Evolutionary conservation across 805 yeast species (phyloP).

Genomic region (Lachancea thermotolerans): DNA sequence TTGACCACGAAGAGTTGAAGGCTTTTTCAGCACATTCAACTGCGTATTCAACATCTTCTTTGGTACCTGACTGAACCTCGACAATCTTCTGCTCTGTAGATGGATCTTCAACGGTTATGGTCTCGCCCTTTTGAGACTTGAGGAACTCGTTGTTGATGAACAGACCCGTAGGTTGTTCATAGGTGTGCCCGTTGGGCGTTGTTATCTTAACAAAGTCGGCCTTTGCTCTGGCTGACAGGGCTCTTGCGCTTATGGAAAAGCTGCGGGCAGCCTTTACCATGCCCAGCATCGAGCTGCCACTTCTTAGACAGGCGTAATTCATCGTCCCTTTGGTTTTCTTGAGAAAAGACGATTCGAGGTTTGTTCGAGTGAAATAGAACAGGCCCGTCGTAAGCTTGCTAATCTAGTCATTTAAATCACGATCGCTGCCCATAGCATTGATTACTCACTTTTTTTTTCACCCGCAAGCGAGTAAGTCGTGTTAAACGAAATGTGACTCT

Average conservation of each 20-base stretch:
- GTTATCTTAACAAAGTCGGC: constrained; percentile 35
- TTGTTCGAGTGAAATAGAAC: no score
- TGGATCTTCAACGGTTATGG: constrained; percentile 50
- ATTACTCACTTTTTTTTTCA: no score
- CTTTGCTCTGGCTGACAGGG: background rate
- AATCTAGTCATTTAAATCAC: no score
- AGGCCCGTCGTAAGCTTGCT: no score
- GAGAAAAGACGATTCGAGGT: no score
- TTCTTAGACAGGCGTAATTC: background rate
- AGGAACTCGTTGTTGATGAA: constrained; percentile 84
- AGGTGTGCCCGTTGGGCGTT: constrained; percentile 58
- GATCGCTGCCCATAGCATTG: no score
- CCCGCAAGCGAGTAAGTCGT: no score
- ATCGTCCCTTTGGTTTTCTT: background rate
- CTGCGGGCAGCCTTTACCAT: constrained; percentile 2
- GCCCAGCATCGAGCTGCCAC: background rate
- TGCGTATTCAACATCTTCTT: constrained; percentile 61
- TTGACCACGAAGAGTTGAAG: constrained; percentile 53
- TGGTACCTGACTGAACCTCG: constrained; percentile 51
- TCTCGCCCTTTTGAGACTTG: constrained; percentile 45
- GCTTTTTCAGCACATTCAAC: constrained; percentile 63
- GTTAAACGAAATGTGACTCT: no score
- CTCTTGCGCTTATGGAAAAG: background rate
- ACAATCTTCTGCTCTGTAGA: constrained; percentile 57
- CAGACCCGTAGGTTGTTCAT: constrained; percentile 80